Base-by-base conservation (phyloP, 345 rosid species). In the Abelmoschus esculentus region DNA sequence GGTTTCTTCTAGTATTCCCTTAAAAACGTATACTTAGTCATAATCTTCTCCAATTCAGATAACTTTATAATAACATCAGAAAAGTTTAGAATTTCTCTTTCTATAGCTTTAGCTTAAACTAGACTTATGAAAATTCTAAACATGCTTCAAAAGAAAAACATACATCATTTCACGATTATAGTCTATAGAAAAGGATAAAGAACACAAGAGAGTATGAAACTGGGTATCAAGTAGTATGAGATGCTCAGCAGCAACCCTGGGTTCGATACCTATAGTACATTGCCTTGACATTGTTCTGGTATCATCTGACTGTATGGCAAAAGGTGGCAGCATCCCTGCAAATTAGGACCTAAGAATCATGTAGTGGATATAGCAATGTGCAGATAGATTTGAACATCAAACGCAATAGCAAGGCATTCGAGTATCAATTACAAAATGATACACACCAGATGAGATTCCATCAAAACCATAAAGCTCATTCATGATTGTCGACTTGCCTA, bases 151-250 rank as follows among this genome's bases (percentile, higher is more conserved):
- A 50, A 50, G 42, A n/a, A 67, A 32, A 32, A 32, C 2, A 32
- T 32, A 32, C 5, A 32, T 32, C 36, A 32, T 32, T 32, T 32
- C 36, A 32, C 5, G 36, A 32, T 22, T 36, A 36, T 5, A 14
- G 34, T 64, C 54, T 22, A 28, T 14, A 28, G 13, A 47, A 49
- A 66, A 47, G 26, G 40, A 47, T 3, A 46, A 47, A 28, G 13
- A 66, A 26, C 54, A 49, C 38, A 66, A 61, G n/a, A 70, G 9
- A 32, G 32, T 10, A 10, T 72, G 75, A 78, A 86, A 92, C 92
- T 85, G 96, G n/a, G 86, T 83, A 77, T 90, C 96, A n/a, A 90
- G 96, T 74, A 90, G 95, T 52, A 90, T 84, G 58, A 87, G 78
- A 52, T 95, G 82, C 72, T 90, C 89, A 42, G 90, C 77, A 42